Conservation (phyloP, 495 filamentous ascomycete genomes). For the Penicillium herquei region DNA sequence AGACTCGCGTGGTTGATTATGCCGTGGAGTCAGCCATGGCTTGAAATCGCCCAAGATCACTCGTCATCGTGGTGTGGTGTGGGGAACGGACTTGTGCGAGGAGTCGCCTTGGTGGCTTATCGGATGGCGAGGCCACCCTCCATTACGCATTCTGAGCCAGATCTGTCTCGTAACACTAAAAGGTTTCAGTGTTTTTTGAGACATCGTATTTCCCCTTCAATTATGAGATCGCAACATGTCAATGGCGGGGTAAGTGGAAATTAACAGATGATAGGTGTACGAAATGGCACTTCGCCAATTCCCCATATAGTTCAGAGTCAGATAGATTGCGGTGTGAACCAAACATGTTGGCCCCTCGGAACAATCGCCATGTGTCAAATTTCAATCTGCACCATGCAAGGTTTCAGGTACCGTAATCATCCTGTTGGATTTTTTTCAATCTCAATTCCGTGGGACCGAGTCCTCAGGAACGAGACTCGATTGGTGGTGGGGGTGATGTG, state of each 20-base stretch:
- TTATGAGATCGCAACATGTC: background rate
- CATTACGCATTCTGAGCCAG: background rate
- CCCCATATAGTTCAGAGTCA: too few species aligned
- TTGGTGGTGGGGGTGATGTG: background rate
- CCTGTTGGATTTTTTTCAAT: background rate
- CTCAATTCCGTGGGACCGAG: background rate
- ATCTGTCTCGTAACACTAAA: background rate
- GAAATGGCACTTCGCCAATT: too few species aligned
- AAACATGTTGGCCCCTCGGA: background rate
- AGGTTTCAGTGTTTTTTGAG: background rate
- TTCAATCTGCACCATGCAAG: background rate
- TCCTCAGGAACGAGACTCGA: background rate
- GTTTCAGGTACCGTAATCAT: background rate
- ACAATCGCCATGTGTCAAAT: conserved; percentile 1
- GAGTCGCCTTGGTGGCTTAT: background rate
- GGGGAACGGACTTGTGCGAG: background rate
- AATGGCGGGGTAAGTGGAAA: background rate
- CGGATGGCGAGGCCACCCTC: background rate
- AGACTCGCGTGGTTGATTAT: background rate
- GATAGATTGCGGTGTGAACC: background rate
- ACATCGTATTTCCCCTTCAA: background rate
- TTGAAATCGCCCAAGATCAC: background rate
- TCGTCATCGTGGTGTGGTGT: background rate
- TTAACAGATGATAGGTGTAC: background rate
- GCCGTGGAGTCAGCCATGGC: background rate